These are phyloP conservation scores for Lachancea sp. DNA, from an alignment of 805 yeast species.

Conservation along the genomic window DNA sequence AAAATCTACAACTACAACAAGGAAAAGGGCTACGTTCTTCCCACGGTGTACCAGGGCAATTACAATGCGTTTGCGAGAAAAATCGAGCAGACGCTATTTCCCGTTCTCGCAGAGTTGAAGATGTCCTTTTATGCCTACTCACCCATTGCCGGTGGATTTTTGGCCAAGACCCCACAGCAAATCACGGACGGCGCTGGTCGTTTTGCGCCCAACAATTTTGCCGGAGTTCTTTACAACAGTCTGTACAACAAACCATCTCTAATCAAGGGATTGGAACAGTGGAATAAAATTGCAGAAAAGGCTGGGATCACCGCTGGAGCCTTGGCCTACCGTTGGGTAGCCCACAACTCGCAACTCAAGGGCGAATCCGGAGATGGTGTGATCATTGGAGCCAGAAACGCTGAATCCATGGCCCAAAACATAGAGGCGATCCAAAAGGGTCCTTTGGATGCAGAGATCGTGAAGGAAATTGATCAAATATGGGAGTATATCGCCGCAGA, in stretches of 20 bases:
- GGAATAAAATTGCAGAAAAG: conserved; percentile 15
- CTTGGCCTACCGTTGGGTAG: conserved; percentile 23
- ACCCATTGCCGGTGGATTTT: conserved; percentile 23
- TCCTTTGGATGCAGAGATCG: conserved; percentile 10
- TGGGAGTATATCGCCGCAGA: conserved; percentile 18
- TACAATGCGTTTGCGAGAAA: conserved; percentile 25
- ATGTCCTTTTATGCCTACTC: conserved; percentile 24
- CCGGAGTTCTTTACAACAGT: conserved; percentile 15
- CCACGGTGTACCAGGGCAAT: conserved; percentile 27
- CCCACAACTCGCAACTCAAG: conserved; percentile 14
- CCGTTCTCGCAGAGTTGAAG: conserved; percentile 14
- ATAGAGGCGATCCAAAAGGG: conserved; percentile 11
- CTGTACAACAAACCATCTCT: conserved; percentile 17
- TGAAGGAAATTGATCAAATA: conserved; percentile 18
- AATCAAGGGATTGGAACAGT: conserved; percentile 15
- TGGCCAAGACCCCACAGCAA: conserved; percentile 13
- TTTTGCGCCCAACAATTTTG: conserved; percentile 8
- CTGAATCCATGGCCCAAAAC: conserved; percentile 15
- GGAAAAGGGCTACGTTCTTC: conserved; percentile 20
- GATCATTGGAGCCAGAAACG: conserved; percentile 18
- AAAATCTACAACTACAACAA: conserved; percentile 15
- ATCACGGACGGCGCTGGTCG: conserved; percentile 14
- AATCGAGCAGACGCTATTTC: conserved; percentile 20
- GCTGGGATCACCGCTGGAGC: conserved; percentile 13
- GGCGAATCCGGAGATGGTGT: conserved; percentile 17